These are phyloP conservation scores for Podospora australis DNA, from an alignment of 495 filamentous ascomycete genomes.

Conservation along the genomic window DNA sequence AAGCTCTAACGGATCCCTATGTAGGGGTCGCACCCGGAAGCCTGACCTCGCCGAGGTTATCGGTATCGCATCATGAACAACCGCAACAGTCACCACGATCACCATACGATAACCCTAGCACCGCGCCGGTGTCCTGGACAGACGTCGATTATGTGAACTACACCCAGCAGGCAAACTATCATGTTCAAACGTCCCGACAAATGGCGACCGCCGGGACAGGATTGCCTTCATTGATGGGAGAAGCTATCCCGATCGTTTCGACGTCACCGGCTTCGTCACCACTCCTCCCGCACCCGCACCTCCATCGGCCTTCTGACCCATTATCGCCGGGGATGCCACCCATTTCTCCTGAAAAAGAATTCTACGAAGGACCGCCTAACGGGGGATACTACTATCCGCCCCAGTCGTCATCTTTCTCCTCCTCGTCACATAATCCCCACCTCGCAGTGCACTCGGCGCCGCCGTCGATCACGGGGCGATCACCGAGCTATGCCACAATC, in stretches of 20 bases:
- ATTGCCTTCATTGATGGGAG: constrained; percentile 21
- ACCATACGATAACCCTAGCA: constrained; percentile 2
- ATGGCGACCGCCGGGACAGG: constrained; percentile 3
- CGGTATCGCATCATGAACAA: not conserved
- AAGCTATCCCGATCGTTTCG: constrained; percentile 12
- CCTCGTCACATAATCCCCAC: not conserved
- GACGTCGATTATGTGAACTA: constrained; percentile 24
- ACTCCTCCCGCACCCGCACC: not conserved
- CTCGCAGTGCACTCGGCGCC: not conserved
- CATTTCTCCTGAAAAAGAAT: constrained; percentile 13
- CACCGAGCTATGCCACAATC: not conserved
- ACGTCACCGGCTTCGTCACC: not conserved
- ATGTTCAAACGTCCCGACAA: constrained; percentile 9
- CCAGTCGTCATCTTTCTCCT: not conserved
- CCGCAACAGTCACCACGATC: constrained; percentile 3
- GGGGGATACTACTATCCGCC: not conserved
- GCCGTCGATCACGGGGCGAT: not conserved
- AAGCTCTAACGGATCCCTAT: constrained; percentile 23
- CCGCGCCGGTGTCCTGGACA: constrained; percentile 4
- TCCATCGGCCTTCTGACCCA: not conserved
- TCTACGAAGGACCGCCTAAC: constrained; percentile 1
- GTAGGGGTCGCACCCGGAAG: constrained; percentile 4
- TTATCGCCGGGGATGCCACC: not conserved
- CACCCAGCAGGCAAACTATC: constrained; percentile 19
- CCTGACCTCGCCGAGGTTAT: not conserved